A percentile compares a stretch with the other conserved stretches of the same genome.
Conservation (phyloP, 2,329 filamentous ascomycete species). For the Ophiostoma himal-ulmi region DNA sequence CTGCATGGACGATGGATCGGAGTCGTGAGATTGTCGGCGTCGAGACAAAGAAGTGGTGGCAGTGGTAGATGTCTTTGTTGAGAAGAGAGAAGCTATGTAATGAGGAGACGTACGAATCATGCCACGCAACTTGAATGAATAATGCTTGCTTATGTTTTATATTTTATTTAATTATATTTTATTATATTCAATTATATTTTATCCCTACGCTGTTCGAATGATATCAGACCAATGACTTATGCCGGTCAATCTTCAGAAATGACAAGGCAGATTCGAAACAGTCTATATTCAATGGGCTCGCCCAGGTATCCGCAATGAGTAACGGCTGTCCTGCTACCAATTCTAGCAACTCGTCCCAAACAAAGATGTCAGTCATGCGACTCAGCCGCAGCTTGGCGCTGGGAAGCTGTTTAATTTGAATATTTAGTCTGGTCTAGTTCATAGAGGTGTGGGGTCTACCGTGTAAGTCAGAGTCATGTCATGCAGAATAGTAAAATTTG, state of each 20-base stretch:
- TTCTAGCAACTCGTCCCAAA: background rate
- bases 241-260: background rate
- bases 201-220: background rate
- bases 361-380: background rate
- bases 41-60: constrained; percentile 16
- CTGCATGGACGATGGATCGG: constrained; percentile 20
- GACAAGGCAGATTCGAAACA: background rate
- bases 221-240: too few species aligned
- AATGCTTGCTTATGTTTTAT: background rate
- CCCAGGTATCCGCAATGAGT: background rate
- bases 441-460: background rate
- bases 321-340: background rate
- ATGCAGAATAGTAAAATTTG: background rate
- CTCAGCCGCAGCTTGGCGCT: constrained; percentile 5
- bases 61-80: background rate
- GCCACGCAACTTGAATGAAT: background rate
- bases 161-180: background rate
- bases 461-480: background rate
- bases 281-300: background rate
- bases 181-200: background rate
- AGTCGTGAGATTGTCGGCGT: background rate
- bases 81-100: background rate
- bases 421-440: background rate
- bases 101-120: background rate
- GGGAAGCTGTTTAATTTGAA: background rate